These are phyloP conservation scores for Tetradesmus lagerheimii DNA, from an alignment of 139 green algal species.

Conservation along the genomic window DNA sequence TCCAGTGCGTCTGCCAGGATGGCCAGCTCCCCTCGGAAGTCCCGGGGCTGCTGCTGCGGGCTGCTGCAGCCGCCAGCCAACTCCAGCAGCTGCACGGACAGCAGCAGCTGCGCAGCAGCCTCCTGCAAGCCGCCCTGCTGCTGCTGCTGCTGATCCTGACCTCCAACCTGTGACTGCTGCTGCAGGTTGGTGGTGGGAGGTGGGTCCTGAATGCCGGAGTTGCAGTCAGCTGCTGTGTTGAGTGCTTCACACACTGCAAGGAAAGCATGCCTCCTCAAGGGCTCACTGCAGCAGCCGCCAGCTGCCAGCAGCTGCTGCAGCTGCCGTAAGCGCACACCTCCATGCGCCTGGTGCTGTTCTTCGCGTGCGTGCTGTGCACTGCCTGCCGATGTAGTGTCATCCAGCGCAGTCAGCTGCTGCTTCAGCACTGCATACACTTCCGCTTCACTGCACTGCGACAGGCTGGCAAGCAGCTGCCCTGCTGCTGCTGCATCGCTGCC, in stretches of 20 bases:
- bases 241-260: neutral
- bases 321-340: neutral
- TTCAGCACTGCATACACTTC: neutral
- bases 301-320: conserved; percentile 18
- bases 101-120: neutral
- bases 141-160: neutral
- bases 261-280: conserved; percentile 13
- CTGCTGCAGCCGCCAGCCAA: neutral
- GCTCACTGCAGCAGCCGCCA: neutral
- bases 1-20: conserved; percentile 41
- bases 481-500: neutral
- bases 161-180: neutral
- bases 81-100: conserved; percentile 1
- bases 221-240: neutral
- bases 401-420: conserved; percentile 5
- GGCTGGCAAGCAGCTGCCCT: conserved; percentile 1
- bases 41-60: neutral
- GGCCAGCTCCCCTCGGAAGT: conserved; percentile 25
- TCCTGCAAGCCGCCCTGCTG: neutral
- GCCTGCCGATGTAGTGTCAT: neutral
- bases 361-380: neutral
- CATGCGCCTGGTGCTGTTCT: neutral
- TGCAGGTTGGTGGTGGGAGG: neutral
- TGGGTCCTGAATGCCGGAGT: neutral
- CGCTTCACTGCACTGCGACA: conserved; percentile 5